Evolutionary conservation across 441 rosid genomes (phyloP), one percentile per base, ranked within the genome.

Genomic region (Syzygium syzygioides): DNA sequence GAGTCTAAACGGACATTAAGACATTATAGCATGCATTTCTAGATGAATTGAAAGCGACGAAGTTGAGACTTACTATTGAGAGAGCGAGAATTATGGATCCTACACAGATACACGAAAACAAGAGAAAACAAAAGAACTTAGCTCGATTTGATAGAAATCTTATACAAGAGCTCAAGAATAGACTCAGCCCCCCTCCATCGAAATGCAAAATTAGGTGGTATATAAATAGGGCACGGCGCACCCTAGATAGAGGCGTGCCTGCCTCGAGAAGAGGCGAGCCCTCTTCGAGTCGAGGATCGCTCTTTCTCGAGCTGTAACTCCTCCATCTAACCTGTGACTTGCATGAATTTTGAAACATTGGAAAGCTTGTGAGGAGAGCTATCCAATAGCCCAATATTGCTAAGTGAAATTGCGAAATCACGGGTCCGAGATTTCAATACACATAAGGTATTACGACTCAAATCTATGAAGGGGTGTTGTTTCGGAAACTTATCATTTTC

Each of bases 221-320:
- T 2, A 1, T 32, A 17, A 32, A 18, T 30, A 15, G 26, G 14
- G 25, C 2, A 4, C 5, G 6, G 11, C 45, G 2, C 1, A 12
- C 37, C 23, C 6, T 62, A 62, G 34, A n/a, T n/a, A n/a, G 68
- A n/a, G 68, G 34, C 41, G 0, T 64, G 76, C 41, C 12, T 1
- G 3, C 25, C 41, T 64, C 34, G 23, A 15, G 23, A 17, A 37
- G 41, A 64, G 76, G 76, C 1, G 57, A 11, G 23, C 6, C 10
- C 7, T 2, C 79, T 19, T 68, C 14, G 3, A 68, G 79, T 19
- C 14, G 15, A 34, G 50, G 28, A 14, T 19, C 15, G 26, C 80
- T 71, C 50, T 10, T 71, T 71, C 80, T 11, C 0, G 13, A 34
- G 48, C 25, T 11, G 23, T 34, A 19, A 19, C 48, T 19, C 26